phyloP scores from a whole-genome alignment of 2,329 filamentous ascomycete species.

The Chrysoporthe puriensis region DNA sequence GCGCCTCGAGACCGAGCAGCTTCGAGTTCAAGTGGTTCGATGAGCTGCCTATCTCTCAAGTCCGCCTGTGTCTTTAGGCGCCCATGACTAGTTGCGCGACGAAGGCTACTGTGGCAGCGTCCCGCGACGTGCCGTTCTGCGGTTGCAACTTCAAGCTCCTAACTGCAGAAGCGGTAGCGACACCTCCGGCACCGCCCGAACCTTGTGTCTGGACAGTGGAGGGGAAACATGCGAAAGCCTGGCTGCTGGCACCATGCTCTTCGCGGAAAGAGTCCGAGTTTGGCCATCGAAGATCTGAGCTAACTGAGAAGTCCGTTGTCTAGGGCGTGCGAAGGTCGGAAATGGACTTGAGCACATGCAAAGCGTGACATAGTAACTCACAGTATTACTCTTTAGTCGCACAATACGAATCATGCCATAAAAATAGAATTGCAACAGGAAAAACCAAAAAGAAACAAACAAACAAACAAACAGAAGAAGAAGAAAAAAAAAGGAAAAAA shows the following conservation, averaged over 20 bases:
- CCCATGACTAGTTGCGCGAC: background rate
- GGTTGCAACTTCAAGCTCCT: constrained; percentile 9
- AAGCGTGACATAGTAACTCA: too few species aligned
- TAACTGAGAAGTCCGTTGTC: background rate
- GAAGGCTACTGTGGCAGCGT: background rate
- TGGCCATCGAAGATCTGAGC: constrained; percentile 9
- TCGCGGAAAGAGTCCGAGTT: background rate
- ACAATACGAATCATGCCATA: background rate
- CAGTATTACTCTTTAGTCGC: background rate
- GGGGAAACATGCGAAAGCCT: background rate
- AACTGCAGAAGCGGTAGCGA: constrained; percentile 1
- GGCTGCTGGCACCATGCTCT: background rate
- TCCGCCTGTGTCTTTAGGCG: background rate
- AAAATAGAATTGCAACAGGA: background rate
- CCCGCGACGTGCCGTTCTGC: background rate
- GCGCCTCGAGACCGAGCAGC: background rate
- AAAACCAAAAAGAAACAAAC: background rate
- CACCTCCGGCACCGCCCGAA: too few species aligned
- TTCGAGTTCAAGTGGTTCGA: background rate
- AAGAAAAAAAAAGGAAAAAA: too few species aligned
- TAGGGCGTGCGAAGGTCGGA: too few species aligned
- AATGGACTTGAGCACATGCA: too few species aligned
- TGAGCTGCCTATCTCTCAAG: too few species aligned
- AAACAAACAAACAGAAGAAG: background rate
- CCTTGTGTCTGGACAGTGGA: background rate